Evolutionary conservation across 2,329 filamentous ascomycete genomes (phyloP).

Genomic region (Pseudogymnoascus sp.): DNA sequence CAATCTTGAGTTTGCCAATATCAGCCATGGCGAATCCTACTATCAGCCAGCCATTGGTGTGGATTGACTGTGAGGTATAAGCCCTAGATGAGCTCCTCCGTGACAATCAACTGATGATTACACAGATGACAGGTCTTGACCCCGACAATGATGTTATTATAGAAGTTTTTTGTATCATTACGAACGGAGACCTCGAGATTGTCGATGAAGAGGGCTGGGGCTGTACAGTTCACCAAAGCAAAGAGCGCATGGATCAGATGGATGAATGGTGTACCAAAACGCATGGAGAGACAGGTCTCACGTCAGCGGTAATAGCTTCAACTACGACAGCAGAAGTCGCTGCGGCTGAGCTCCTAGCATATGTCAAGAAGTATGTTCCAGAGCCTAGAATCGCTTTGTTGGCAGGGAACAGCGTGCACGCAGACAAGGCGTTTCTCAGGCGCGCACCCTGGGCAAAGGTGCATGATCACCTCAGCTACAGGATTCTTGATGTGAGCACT

Average conservation of each 20-base stretch:
- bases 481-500: slow-evolving; percentile 83
- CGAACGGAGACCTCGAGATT: slow-evolving; percentile 66
- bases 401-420: slow-evolving; percentile 89
- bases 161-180: slow-evolving; percentile 88
- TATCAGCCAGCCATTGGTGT: slow-evolving; percentile 21
- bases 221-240: slow-evolving; percentile 64
- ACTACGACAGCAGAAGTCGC: slow-evolving; percentile 63
- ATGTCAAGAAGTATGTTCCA: slow-evolving; percentile 66
- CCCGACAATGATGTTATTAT: slow-evolving; percentile 74
- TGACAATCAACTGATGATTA: neutral
- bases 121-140: slow-evolving; percentile 88
- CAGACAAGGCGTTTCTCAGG: slow-evolving; percentile 73
- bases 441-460: slow-evolving; percentile 65
- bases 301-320: slow-evolving; percentile 64
- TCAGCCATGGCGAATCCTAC: neutral
- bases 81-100: neutral
- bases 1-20: neutral
- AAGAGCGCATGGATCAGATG: slow-evolving; percentile 66
- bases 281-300: slow-evolving; percentile 75
- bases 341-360: slow-evolving; percentile 62
- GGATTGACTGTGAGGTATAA: slow-evolving; percentile 28
- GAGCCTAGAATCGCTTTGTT: slow-evolving; percentile 59
- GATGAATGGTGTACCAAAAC: slow-evolving; percentile 81
- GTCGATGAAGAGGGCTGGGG: slow-evolving; percentile 74
- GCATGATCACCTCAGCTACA: slow-evolving; percentile 72